These are phyloP conservation scores for Mycena leptocephala DNA, from an alignment of 768 basidiomycete genomes.

Conservation along the genomic window DNA sequence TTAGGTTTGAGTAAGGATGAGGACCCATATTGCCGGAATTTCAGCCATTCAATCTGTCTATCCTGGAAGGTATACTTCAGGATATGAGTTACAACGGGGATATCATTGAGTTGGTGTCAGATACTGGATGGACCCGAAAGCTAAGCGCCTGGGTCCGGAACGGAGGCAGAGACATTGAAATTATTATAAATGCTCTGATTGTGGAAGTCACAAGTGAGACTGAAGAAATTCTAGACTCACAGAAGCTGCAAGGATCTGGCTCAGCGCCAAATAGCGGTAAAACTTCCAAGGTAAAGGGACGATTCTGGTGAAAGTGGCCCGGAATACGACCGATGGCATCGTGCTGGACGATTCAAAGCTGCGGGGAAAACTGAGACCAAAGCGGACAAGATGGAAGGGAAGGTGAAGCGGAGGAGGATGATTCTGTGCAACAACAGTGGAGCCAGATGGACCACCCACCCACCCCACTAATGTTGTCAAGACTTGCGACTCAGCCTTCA, in stretches of 20 bases:
- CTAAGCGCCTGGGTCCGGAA: background rate
- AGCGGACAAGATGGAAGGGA: background rate
- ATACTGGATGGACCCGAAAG: background rate
- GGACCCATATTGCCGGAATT: background rate
- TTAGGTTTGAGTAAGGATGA: background rate
- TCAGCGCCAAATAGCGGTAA: background rate
- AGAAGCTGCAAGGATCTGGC: background rate
- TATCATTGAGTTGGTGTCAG: too few species aligned
- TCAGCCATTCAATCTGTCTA: too few species aligned
- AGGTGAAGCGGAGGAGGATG: background rate
- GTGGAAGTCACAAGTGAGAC: background rate
- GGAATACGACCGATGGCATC: background rate
- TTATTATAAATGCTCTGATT: background rate
- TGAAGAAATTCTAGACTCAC: background rate
- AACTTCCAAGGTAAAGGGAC: background rate
- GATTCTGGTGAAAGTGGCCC: background rate
- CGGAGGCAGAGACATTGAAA: background rate
- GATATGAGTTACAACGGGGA: too few species aligned
- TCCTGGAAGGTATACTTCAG: too few species aligned
- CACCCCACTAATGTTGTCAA: too few species aligned
- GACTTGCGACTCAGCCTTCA: too few species aligned
- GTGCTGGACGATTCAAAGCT: background rate
- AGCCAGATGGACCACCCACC: background rate
- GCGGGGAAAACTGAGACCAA: background rate
- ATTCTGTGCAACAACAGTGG: background rate